Evolutionary conservation across 1,284 basidiomycete genomes (phyloP).

Genomic region (Naganishia sp.): DNA sequence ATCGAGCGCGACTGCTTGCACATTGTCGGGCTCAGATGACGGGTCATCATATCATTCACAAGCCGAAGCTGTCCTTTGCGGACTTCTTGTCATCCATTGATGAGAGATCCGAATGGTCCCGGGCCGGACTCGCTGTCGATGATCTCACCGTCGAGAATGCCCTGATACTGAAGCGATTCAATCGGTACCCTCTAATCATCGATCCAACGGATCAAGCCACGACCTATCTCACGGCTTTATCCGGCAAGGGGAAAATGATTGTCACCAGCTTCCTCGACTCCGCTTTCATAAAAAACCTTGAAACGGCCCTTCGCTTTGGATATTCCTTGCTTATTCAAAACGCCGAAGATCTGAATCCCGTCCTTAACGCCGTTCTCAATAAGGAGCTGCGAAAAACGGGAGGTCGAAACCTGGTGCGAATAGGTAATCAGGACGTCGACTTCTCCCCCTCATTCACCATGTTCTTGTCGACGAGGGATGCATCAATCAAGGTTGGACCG

Average conservation of each 20-base stretch:
- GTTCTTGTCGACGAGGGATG: conserved; percentile 97
- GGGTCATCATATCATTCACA: conserved; percentile 86
- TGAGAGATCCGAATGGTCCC: conserved; percentile 93
- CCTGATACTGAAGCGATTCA: conserved; percentile 98
- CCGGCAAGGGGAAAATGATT: conserved; percentile 93
- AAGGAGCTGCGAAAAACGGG: conserved; percentile 93
- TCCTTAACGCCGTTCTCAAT: conserved; percentile 96
- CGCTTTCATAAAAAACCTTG: conserved; percentile 96
- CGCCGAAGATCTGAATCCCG: conserved; percentile 96
- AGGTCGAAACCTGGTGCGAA: conserved; percentile 93
- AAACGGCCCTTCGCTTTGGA: conserved; percentile 98
- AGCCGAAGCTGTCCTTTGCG: conserved; percentile 84
- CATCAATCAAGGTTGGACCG: conserved; percentile 95
- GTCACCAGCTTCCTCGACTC: conserved; percentile 98
- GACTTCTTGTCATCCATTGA: conserved; percentile 98
- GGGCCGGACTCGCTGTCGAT: conserved; percentile 90
- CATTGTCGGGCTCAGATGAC: conserved; percentile 47
- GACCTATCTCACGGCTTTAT: conserved; percentile 89
- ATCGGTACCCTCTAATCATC: conserved; percentile 95
- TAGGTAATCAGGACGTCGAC: conserved; percentile 99
- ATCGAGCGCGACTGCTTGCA: conserved; percentile 95
- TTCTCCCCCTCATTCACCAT: conserved; percentile 99
- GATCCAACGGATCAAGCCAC: conserved; percentile 99
- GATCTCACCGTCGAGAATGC: conserved; percentile 97
- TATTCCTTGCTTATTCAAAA: conserved; percentile 97